A percentile compares a stretch with the other conserved stretches of the same genome.
Conservation (phyloP, 2,329 filamentous ascomycete species). For the Didymella arachidicola region DNA sequence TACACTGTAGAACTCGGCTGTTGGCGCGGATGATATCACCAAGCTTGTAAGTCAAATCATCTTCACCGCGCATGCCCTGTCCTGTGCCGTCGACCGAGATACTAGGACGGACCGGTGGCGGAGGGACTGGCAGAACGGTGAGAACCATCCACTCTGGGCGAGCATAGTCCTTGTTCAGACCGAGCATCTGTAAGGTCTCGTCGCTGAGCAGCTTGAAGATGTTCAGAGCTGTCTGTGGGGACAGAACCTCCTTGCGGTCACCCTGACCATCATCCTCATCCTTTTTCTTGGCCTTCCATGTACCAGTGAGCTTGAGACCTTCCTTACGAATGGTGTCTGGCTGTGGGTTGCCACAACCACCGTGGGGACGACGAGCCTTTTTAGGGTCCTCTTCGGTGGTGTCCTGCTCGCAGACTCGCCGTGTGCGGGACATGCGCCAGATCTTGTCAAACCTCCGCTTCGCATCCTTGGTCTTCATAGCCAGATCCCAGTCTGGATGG, state of each 20-base stretch:
- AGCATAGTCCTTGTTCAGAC: slow-evolving; percentile 92
- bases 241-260: slow-evolving; percentile 80
- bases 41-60: slow-evolving; percentile 99
- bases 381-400: slow-evolving; percentile 68
- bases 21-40: slow-evolving; percentile 98
- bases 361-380: slow-evolving; percentile 65
- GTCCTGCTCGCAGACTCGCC: slow-evolving; percentile 83
- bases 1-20: slow-evolving; percentile 88
- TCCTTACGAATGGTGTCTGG: slow-evolving; percentile 83
- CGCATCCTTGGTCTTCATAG: slow-evolving; percentile 84
- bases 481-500: slow-evolving; percentile 82
- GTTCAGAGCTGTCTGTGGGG: slow-evolving; percentile 81
- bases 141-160: slow-evolving; percentile 98
- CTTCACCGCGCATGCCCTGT: slow-evolving; percentile 91
- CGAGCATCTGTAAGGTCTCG: slow-evolving; percentile 83
- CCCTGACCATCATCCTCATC: slow-evolving; percentile 72
- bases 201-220: slow-evolving; percentile 87
- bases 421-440: slow-evolving; percentile 90
- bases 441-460: slow-evolving; percentile 94
- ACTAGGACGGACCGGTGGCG: slow-evolving; percentile 93
- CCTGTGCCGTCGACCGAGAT: slow-evolving; percentile 96
- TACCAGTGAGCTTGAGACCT: slow-evolving; percentile 81
- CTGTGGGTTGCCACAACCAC: slow-evolving; percentile 91
- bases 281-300: slow-evolving; percentile 76
- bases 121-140: slow-evolving; percentile 92